Base-by-base conservation (phyloP, 1,284 basidiomycete species). In the Apiotrichum sp. region DNA sequence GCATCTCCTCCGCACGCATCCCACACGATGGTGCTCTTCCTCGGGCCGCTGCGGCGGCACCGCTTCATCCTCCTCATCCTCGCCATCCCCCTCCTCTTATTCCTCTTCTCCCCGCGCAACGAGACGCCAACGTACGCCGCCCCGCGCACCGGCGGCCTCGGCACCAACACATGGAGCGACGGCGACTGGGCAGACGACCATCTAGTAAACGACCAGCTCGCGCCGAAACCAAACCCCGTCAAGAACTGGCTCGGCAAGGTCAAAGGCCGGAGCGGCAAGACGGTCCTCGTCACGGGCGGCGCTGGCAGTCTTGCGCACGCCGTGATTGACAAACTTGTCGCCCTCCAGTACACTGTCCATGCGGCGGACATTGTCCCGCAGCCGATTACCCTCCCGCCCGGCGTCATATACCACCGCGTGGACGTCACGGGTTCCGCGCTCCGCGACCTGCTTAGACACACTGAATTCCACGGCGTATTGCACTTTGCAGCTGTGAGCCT, bases 221-320 rank as follows among this genome's bases (percentile, higher is more conserved):
- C 13, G 35, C 36, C 34, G 34, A 14, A 22, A 13, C 50, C 59
- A 3, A 22, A 33, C 4, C 39, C 32, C 40, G 14, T 54, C 10
- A 31, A 42, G n/a, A 48, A 54, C 40, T 51, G 42, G 53, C 29
- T 50, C 40, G 40, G 48, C 38, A 42, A 29, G 35, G 22, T 65
- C 86, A 88, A 31, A 83, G 83, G 4, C 80, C 29, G 29, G 29
- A 10, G 45, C 33, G 47, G 3, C 8, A 39, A 32, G 29, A 47
- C 38, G 5, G 38, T 76, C 5, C 55, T 76, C 14, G 56, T 76
- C 50, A 73, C 71, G 5, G 74, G 72, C 11, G 74, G 74, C 16
- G 71, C 72, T 1, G 70, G 72, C 0, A 65, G 64, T 14, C 59
- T 76, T 8, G 74, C 65, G 65, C 51, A 57, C 66, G 61, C 36